A percentile compares a stretch with the other conserved stretches of the same genome.
These are phyloP conservation scores for Hanseniaspora uvarum DNA, from an alignment of 1,139 yeast genomes.

Conservation along the genomic window DNA sequence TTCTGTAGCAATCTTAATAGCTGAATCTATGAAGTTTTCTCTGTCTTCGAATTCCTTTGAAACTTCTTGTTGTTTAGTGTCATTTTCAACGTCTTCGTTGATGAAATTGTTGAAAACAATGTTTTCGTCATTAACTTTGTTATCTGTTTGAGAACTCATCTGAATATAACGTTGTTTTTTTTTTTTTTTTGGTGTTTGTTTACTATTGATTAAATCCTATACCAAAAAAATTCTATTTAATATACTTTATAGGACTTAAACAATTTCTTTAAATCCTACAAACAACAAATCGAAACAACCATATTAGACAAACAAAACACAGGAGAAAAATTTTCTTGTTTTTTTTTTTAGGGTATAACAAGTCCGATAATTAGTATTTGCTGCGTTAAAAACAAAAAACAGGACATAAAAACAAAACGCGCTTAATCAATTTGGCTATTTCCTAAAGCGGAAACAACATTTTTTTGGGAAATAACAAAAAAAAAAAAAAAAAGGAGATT, in stretches of 20 bases:
- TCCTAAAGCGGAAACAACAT: background rate
- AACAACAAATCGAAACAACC: background rate
- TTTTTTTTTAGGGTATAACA: background rate
- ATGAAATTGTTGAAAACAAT: slow-evolving; percentile 15
- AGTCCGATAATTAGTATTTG: too few relatives aligned
- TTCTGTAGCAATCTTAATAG: slow-evolving; percentile 9
- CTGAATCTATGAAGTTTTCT: slow-evolving; percentile 10
- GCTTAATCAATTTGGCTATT: background rate
- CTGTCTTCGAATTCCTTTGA: background rate
- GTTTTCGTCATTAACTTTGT: slow-evolving; percentile 12
- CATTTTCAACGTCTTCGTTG: slow-evolving; percentile 15
- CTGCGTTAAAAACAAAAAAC: background rate
- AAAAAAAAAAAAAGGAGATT: background rate
- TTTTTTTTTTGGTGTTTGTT: slow-evolving; percentile 4
- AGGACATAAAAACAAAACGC: background rate
- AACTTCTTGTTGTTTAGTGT: background rate
- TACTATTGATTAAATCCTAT: background rate
- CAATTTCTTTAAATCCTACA: slow-evolving; percentile 4
- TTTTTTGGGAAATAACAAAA: background rate
- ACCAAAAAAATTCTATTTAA: background rate
- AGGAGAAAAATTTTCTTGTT: background rate
- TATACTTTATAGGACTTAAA: slow-evolving; percentile 1
- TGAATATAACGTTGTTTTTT: background rate
- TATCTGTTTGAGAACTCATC: background rate
- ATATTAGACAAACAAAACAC: background rate